Conservation (phyloP, 768 basidiomycete species). For the Rhizopogon rudus region DNA sequence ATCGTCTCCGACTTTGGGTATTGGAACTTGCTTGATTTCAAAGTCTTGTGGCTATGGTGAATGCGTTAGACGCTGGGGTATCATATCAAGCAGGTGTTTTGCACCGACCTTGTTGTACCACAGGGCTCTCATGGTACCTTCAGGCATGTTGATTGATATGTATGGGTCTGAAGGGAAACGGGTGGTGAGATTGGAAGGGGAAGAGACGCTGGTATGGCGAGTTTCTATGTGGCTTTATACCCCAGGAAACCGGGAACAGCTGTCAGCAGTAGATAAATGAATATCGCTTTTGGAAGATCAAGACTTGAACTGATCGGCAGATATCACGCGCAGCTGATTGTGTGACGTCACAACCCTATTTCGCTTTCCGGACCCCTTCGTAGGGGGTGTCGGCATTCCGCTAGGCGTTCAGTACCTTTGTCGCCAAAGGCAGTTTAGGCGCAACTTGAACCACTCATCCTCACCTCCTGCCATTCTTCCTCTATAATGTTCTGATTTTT, state of each 20-base stretch:
- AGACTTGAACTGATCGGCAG: too few relatives aligned
- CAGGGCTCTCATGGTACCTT: conserved; percentile 70
- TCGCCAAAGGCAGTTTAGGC: too few relatives aligned
- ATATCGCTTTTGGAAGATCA: not conserved
- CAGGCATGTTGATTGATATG: conserved; percentile 34
- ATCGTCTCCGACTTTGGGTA: conserved; percentile 59
- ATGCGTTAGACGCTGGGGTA: conserved; percentile 7
- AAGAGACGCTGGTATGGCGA: not conserved
- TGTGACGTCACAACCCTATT: conserved; percentile 20
- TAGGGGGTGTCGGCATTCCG: too few relatives aligned
- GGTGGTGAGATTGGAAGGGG: not conserved
- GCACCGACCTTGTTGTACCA: conserved; percentile 59
- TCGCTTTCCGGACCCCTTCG: too few relatives aligned
- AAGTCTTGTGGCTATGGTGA: conserved; percentile 57
- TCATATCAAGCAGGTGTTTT: not conserved
- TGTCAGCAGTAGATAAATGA: too few relatives aligned
- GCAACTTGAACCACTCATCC: not conserved
- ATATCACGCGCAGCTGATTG: conserved; percentile 5
- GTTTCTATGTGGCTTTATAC: conserved; percentile 3
- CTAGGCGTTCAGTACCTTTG: too few relatives aligned
- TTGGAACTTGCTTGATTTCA: conserved; percentile 60
- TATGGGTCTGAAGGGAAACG: not conserved
- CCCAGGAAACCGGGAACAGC: not conserved
- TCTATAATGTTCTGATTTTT: not conserved
- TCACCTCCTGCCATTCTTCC: not conserved